Base-by-base conservation (phyloP, 768 basidiomycete genomes). In the Trametes meyenii region DNA sequence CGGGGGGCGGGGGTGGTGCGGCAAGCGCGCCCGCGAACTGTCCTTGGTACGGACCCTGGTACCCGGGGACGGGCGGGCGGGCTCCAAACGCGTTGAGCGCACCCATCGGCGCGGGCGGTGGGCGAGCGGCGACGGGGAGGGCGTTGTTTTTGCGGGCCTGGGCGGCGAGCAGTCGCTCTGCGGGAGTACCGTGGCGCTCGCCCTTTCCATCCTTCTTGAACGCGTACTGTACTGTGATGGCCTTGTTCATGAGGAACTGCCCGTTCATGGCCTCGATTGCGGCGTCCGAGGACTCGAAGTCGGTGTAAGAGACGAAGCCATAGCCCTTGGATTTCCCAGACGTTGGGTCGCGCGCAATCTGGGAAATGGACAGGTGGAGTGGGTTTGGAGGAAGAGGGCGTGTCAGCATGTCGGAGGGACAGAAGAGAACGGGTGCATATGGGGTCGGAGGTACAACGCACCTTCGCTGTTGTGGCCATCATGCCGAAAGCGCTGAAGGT, bases 141-240 rank as follows among this genome's bases (percentile, higher is more conserved):
- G 92, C 93, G 66, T 96, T 95, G 76, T 96, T 95, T 77, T 96
- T 97, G 66, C 93, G 85, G 49, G 96, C 97, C 74, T 98, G 96
- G 2, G 94, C 87, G 2, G 96, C 95, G 67, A 99, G 85, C 36
- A 98, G 85, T 59, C 97, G 88, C 77, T 99, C 97, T n/a, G 97
- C 96, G 16, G 90, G 81, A 12, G 96, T 97, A 29, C 97, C 97
- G 70, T 98, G 97, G 5, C 97, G 85, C 75, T 99, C 97, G 59
- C 96, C 96, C 72, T 98, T 96, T 45, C 94, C 95, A 70, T 98
- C 97, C 78, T 98, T 98, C 78, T 99, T 98, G 84, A 98, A 98
- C 2, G 97, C 96, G 73, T 97, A 99, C 72, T 98, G 95, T 12
- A 97, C 95, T 17, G 90, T 87, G 71, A 99, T 93, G 55, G 95